These are phyloP conservation scores for Colletotrichum sp. DNA, from an alignment of 2,329 filamentous ascomycete species.

Conservation along the genomic window DNA sequence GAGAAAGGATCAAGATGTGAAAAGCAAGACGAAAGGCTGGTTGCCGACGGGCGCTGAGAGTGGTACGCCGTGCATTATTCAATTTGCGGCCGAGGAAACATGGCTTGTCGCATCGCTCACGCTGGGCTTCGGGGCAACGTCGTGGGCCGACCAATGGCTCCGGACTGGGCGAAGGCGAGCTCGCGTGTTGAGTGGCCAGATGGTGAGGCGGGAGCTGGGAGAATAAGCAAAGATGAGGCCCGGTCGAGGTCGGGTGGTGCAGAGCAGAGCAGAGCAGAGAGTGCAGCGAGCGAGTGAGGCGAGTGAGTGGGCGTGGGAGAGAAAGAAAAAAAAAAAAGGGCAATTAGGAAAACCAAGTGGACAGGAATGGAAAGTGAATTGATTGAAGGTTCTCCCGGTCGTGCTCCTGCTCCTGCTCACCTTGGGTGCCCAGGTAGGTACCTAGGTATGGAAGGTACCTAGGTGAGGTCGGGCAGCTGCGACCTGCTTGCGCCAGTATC, in stretches of 20 bases:
- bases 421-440: no score
- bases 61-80: conserved; percentile 11
- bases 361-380: background rate
- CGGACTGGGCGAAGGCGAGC: background rate
- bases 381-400: background rate
- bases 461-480: background rate
- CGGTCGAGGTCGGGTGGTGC: background rate
- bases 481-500: background rate
- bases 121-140: background rate
- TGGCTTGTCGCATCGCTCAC: conserved; percentile 16
- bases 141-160: background rate
- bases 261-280: background rate
- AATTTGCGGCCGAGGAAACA: conserved; percentile 11
- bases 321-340: background rate
- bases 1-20: background rate
- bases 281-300: background rate
- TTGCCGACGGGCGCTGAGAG: background rate
- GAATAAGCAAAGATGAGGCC: background rate
- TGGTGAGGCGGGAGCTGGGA: background rate
- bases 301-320: background rate
- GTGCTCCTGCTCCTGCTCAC: background rate
- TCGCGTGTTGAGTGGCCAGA: background rate
- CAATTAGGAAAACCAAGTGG: background rate
- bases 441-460: no score
- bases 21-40: background rate